Evolutionary conservation across 1,284 basidiomycete genomes (phyloP), one percentile per base, ranked within the genome.

Genomic region (Rhodotorula sp.): DNA sequence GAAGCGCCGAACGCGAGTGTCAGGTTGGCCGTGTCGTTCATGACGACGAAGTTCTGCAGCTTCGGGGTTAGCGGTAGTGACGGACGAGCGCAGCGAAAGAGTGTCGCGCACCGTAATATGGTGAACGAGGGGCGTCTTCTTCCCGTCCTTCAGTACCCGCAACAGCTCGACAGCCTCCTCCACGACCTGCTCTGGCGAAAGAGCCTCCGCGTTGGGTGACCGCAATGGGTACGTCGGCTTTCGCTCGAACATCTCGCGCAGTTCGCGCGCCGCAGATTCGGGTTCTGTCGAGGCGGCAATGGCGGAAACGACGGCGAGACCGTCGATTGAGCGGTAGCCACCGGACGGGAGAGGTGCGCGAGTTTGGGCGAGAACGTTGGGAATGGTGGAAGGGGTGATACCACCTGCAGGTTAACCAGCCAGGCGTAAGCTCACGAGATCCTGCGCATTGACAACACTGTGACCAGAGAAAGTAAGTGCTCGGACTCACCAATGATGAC

Each of bases 241-340:
- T 17, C 56, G 24, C 20, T 55, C 46, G 51, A 67, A 74, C 22
- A 70, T 61, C 24, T 20, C 9, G 7, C 54, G 22, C 15, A 74
- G 67, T 32, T 65, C 47, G 2, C 36, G 30, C 3, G 67, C 62
- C 7, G 69, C 69, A 10, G 62, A 24, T 29, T 87, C 79, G 34
- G 94, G 92, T n/a, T 87, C 82, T 0, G 67, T 58, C 0, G 90
- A 89, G 2, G 86, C 85, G 19, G 92, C 85, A 71, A 98, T 93
- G 39, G 94, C 92, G 24, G 91, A 94, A 62, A 97, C 90, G 61
- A 97, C 87, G 10, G 95, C 94, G 29, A 97, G 84, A 0, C 95
- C 94, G 73, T 91, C 88, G 27, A 94, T 81, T 0, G 82, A 68
- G 30, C 80, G 72, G 53, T 76, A 76, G 10, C 49, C 44, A 30